Percentiles rank a stretch among this genome's conserved stretches.
phyloP scores from a whole-genome alignment of 2,329 filamentous ascomycete genomes.

The Alternaria sp. region DNA sequence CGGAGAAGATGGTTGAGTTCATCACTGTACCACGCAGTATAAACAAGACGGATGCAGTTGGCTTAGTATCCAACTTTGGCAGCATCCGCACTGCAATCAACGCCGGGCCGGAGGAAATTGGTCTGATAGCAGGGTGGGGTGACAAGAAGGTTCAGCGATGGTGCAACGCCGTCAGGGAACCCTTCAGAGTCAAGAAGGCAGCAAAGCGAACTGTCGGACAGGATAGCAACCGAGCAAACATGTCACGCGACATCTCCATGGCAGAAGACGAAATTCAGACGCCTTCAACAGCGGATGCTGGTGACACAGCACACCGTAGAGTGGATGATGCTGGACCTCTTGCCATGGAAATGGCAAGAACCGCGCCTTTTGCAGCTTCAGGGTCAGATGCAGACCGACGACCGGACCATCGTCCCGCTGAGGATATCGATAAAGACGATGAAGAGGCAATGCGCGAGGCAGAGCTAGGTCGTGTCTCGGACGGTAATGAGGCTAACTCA shows the following conservation, averaged over 20 bases:
- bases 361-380: slow-evolving; percentile 25
- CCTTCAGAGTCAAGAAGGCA: slow-evolving; percentile 79
- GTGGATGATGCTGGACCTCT: slow-evolving; percentile 45
- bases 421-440: slow-evolving; percentile 52
- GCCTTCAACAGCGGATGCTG: slow-evolving; percentile 22
- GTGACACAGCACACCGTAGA: slow-evolving; percentile 37
- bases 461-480: slow-evolving; percentile 22
- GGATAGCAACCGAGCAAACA: slow-evolving; percentile 38
- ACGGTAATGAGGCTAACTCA: slow-evolving; percentile 35
- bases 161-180: slow-evolving; percentile 82
- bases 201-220: slow-evolving; percentile 62
- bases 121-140: slow-evolving; percentile 89
- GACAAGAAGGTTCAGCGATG: slow-evolving; percentile 93
- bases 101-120: slow-evolving; percentile 84
- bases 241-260: slow-evolving; percentile 39
- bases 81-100: slow-evolving; percentile 88
- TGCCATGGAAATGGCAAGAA: slow-evolving; percentile 32
- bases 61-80: slow-evolving; percentile 90
- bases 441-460: slow-evolving; percentile 57
- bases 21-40: slow-evolving; percentile 88
- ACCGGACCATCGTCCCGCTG: slow-evolving; percentile 47
- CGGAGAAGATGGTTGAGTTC: slow-evolving; percentile 89
- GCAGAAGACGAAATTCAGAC: slow-evolving; percentile 34
- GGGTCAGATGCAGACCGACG: slow-evolving; percentile 49
- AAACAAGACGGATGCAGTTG: slow-evolving; percentile 94